Percentiles rank a stretch among this genome's conserved stretches.
These are phyloP conservation scores for Termitomyces sp. DNA, from an alignment of 768 basidiomycete species.

Conservation along the genomic window DNA sequence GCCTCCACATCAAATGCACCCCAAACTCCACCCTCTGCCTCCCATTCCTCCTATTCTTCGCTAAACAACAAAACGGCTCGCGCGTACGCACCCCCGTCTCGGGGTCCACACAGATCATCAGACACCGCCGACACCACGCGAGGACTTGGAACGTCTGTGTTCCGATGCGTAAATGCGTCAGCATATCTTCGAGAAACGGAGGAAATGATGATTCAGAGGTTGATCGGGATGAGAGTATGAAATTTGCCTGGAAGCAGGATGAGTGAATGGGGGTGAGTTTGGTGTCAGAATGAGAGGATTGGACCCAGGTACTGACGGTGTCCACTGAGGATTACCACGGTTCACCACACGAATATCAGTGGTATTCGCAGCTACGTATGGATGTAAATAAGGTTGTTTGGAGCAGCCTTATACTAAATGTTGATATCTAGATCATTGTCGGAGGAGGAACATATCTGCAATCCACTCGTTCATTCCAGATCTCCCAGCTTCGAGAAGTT, in stretches of 20 bases:
- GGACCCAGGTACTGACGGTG: conserved; percentile 9
- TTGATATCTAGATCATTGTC: conserved; percentile 21
- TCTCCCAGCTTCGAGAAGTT: not conserved
- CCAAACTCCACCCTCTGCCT: conserved; percentile 16
- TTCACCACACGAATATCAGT: not conserved
- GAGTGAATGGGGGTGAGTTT: not conserved
- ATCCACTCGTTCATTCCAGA: not conserved
- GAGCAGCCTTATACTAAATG: not conserved
- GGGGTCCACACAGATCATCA: conserved; percentile 16
- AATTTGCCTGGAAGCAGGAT: conserved; percentile 17
- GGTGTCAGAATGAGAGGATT: conserved; percentile 2
- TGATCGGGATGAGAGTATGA: conserved; percentile 4
- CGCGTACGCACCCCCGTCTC: conserved; percentile 10
- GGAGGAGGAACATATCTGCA: conserved; percentile 27
- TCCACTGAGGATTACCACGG: conserved; percentile 5
- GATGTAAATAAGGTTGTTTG: not conserved
- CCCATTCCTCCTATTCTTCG: conserved; percentile 13
- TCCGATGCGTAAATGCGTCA: conserved; percentile 12
- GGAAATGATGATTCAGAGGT: not conserved
- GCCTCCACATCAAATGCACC: conserved; percentile 14
- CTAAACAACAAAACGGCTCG: conserved; percentile 16
- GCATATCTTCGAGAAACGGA: conserved; percentile 10
- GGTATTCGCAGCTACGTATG: conserved; percentile 15
- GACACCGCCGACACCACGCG: conserved; percentile 12
- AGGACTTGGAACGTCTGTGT: conserved; percentile 14